Conservation (phyloP, 2,329 filamentous ascomycete genomes). For the Claviceps sp. region DNA sequence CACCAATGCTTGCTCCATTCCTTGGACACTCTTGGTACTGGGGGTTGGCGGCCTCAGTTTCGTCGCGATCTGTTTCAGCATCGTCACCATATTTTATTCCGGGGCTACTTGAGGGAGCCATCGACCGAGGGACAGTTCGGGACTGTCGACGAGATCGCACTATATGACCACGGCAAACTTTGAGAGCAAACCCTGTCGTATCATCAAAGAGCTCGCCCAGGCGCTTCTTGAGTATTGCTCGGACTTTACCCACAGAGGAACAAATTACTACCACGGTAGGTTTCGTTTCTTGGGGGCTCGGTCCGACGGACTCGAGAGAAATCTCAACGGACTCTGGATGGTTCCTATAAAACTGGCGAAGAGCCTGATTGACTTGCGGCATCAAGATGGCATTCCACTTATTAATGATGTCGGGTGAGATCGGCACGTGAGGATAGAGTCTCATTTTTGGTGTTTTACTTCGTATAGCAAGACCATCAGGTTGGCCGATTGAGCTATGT, state of each 20-base stretch:
- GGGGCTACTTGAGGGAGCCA: conserved; percentile 11
- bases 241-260: conserved; percentile 59
- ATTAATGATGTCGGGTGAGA: conserved; percentile 48
- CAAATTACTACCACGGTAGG: conserved; percentile 69
- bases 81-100: conserved; percentile 13
- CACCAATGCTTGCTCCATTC: conserved; percentile 87
- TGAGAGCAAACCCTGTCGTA: conserved; percentile 47
- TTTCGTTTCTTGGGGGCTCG: conserved; percentile 48
- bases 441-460: conserved; percentile 30
- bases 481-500: conserved; percentile 1
- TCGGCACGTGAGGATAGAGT: conserved; percentile 44
- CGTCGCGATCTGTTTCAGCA: conserved; percentile 25
- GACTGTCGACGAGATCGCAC: conserved; percentile 41
- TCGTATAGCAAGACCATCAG: conserved; percentile 9
- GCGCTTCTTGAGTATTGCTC: conserved; percentile 55
- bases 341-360: conserved; percentile 58
- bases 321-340: conserved; percentile 68
- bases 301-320: conserved; percentile 61
- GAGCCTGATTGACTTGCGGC: conserved; percentile 57
- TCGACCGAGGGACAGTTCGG: conserved; percentile 17
- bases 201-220: conserved; percentile 53
- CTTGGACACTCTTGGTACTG: conserved; percentile 65
- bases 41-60: conserved; percentile 45
- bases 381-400: conserved; percentile 61
- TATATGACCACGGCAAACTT: conserved; percentile 58